Base-by-base conservation (phyloP, 306 rosid species). In the Trifolium pratense region DNA sequence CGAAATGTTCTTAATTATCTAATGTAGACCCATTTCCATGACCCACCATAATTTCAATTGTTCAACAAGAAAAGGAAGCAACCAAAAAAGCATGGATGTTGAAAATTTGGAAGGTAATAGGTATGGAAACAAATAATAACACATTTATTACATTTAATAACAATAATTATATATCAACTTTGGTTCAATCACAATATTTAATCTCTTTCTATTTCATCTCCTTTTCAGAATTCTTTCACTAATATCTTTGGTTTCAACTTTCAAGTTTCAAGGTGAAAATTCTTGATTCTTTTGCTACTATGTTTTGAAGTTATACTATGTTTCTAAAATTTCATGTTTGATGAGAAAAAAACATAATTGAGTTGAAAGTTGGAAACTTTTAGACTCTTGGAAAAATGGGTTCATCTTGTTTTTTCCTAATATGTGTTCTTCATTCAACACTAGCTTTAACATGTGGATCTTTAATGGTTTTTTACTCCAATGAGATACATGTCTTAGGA, bases 371-470 rank as follows among this genome's bases (percentile, higher is more conserved):
- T 4, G 18, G 12, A 57, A 79, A 7, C 15, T 14, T 23, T 56
- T 23, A 11, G 32, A 9, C n/a, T 21, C 73, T 76, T 62, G 39
- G 45, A 57, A 52, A 73, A 68, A 89, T 91, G 97, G 84, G 88
- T 25, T 81, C 90, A 43, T 75, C 91, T 34, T 89, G 89, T 59
- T 93, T 93, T 79, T 71, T 81, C 70, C 11, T 85, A 29, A 82
- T 83, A 34, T 91, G 98, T 79, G 39, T 83, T 82, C 96, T 93
- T 23, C 98, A 93, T 72, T 88, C 98, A 76, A 58, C 84, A 53
- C 66, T 91, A 42, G 92, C 94, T 78, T 78, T 93, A 20, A 80
- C 87, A 14, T 81, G 94, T 84, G 98, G 98, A 80, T 63, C 83
- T 17, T 61, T 88, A 5, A 93, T 93, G 94, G 82, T 89, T 75